These are phyloP conservation scores for Stereocaulon alpinum DNA, from an alignment of 495 filamentous ascomycete species.

Conservation along the genomic window DNA sequence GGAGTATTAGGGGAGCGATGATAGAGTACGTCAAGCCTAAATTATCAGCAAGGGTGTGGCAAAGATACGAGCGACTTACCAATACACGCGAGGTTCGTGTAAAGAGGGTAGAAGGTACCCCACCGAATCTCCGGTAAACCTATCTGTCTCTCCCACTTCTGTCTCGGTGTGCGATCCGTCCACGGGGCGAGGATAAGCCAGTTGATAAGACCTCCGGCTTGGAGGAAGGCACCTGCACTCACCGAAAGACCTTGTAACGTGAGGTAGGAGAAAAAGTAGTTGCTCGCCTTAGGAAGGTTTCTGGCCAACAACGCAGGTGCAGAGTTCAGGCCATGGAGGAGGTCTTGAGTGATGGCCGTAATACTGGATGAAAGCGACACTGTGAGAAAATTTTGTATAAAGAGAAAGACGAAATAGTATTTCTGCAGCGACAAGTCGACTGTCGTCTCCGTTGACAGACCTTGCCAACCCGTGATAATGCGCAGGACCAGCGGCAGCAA, in stretches of 20 bases:
- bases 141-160: constrained; percentile 4
- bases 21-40: constrained; percentile 7
- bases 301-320: neutral
- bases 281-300: constrained; percentile 7
- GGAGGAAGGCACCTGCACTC: neutral
- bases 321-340: neutral
- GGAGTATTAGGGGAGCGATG: constrained; percentile 1
- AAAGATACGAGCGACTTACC: constrained; percentile 18
- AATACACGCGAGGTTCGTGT: neutral
- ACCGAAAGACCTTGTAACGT: neutral
- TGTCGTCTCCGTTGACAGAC: neutral
- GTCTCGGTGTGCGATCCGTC: neutral
- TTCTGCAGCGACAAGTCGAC: constrained; percentile 7
- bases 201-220: neutral
- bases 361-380: constrained; percentile 7
- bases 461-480: neutral
- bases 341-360: neutral
- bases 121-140: neutral
- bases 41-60: neutral
- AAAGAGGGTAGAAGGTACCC: neutral
- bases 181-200: neutral
- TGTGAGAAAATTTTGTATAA: constrained; percentile 12
- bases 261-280: constrained; percentile 15
- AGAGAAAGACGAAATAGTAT: constrained; percentile 12
- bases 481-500: neutral